These are phyloP conservation scores for Aspergillus eucalypticola DNA, from an alignment of 2,329 filamentous ascomycete genomes.

Conservation along the genomic window DNA sequence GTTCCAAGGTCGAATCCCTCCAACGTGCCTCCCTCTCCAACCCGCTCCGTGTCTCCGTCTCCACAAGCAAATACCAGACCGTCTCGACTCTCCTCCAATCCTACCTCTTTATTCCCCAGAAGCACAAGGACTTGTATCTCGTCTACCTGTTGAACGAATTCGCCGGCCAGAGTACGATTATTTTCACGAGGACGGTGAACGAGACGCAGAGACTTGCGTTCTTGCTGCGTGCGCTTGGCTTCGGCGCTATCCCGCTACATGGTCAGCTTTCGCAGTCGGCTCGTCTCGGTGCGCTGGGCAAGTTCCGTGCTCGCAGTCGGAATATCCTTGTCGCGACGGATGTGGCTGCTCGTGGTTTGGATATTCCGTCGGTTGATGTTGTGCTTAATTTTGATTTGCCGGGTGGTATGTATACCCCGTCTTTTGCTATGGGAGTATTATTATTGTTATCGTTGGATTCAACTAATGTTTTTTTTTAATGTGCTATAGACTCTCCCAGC, in stretches of 20 bases:
- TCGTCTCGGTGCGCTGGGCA: conserved; percentile 82
- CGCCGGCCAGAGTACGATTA: conserved; percentile 79
- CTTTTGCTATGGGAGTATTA: not conserved
- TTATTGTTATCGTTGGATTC: not conserved
- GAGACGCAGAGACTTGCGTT: conserved; percentile 86
- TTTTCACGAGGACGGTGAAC: conserved; percentile 90
- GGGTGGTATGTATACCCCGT: conserved; percentile 55
- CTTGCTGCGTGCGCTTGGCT: conserved; percentile 78
- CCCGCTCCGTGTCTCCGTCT: conserved; percentile 79
- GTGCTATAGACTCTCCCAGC: conserved; percentile 60
- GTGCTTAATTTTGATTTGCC: conserved; percentile 86
- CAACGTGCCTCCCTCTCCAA: conserved; percentile 86
- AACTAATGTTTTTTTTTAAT: not conserved
- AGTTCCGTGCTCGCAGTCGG: conserved; percentile 78
- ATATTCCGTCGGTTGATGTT: conserved; percentile 87
- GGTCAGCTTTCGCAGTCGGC: conserved; percentile 87
- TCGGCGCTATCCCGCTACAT: conserved; percentile 88
- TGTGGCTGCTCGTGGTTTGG: conserved; percentile 87
- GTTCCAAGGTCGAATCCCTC: conserved; percentile 86
- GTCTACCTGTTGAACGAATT: conserved; percentile 85
- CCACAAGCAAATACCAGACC: conserved; percentile 82
- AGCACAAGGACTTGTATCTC: conserved; percentile 86
- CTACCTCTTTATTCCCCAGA: conserved; percentile 82
- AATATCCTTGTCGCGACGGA: conserved; percentile 89
- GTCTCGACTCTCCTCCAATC: conserved; percentile 84